These are phyloP conservation scores for Heterobasidion annosum DNA, from an alignment of 1,284 basidiomycete genomes.

Conservation along the genomic window DNA sequence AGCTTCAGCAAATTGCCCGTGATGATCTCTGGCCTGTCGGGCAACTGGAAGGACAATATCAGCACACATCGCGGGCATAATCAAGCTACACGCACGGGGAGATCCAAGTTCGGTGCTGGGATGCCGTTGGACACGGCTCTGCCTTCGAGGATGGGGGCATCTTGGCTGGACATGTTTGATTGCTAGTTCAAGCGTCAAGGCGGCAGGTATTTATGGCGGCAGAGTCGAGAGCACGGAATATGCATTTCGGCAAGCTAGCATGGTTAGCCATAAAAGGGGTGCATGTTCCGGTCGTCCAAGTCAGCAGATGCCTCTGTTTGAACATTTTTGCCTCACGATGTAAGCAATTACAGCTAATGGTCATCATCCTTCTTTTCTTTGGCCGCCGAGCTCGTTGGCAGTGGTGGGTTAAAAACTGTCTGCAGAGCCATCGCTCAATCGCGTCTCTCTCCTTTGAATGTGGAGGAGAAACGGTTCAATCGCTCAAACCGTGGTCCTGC, in stretches of 20 bases:
- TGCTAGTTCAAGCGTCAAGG: not conserved
- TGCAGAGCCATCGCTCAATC: too few relatives aligned
- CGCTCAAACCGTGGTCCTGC: too few relatives aligned
- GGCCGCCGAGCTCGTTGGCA: too few relatives aligned
- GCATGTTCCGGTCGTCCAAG: not conserved
- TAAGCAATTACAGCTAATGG: not conserved
- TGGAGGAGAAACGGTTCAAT: too few relatives aligned
- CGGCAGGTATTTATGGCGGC: not conserved
- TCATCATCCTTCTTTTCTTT: not conserved
- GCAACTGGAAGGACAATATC: slow-evolving; percentile 23
- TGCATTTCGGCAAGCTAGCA: not conserved
- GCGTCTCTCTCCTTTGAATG: too few relatives aligned
- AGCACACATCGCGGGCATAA: not conserved
- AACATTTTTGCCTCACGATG: not conserved
- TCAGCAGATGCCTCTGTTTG: not conserved
- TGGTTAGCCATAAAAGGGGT: slow-evolving; percentile 1
- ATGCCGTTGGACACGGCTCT: slow-evolving; percentile 4
- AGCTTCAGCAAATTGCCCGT: slow-evolving; percentile 47
- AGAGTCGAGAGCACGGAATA: not conserved
- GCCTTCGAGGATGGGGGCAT: not conserved
- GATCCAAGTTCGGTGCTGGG: not conserved
- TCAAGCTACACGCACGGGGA: not conserved
- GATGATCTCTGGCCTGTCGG: slow-evolving; percentile 43
- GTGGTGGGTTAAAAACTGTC: too few relatives aligned
- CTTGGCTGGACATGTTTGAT: not conserved